Evolutionary conservation across 1,139 yeast species (phyloP), one percentile per base, ranked within the genome.

Genomic region (Blastobotrys buckinghamii): DNA sequence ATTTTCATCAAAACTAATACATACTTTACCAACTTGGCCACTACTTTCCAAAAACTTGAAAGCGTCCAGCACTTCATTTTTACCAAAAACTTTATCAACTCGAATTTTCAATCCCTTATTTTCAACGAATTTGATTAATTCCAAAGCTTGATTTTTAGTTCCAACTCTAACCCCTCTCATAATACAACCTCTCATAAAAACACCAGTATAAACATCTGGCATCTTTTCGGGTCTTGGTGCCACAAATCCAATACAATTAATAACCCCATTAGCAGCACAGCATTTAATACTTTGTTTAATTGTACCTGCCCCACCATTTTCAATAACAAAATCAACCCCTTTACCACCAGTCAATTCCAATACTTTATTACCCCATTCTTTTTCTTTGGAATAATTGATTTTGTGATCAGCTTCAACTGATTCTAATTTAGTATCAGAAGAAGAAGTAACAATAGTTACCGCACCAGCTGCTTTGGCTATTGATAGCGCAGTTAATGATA

Each of bases 391-490:
- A 37, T 54, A 54, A 45, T 53, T 54, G 42, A 54, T 43, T 8
- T 44, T 45, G 29, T 48, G 41, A 36, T 54, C 57, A 22, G 48
- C 47, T 20, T 43, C 33, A 17, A 44, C 48, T 20, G 37, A 32
- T 19, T 41, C 41, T 16, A 54, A 50, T 44, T 54, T 54, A 43
- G 51, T 47, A 32, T 54, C 57, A 3, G 57, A 54, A 1, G 57
- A 54, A 2, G 55, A 51, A 2, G 56, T 53, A 19, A 48, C 45
- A 37, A 54, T 47, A 7, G 55, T 53, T 10, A 42, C 39, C 9
- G 55, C 55, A 15, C 57, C 57, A 24, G 57, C 55, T n/a, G 42
- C 45, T 39, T 51, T 54, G 33, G 57, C 57, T 46, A 54, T 54
- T n/a, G 51, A 44, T 2, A 54, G 43, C 6, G 51, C 57, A 24